A percentile compares a stretch with the other conserved stretches of the same genome.
These are phyloP conservation scores for Anethum foeniculum DNA, from an alignment of 140 eudicot species.

Conservation along the genomic window DNA sequence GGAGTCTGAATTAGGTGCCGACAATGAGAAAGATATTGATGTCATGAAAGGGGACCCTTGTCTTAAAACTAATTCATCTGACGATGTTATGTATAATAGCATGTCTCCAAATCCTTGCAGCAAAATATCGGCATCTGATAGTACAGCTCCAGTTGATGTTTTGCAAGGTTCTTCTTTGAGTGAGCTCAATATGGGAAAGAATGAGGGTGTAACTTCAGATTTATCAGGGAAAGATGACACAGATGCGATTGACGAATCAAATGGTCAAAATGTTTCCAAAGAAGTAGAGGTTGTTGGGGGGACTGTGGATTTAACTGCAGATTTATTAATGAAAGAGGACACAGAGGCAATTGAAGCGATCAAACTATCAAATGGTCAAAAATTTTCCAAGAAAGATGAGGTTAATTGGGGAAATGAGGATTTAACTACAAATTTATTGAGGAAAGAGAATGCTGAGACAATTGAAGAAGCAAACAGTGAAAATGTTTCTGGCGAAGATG, in stretches of 20 bases:
- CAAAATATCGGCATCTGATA: background rate
- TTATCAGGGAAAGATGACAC: constrained; percentile 12
- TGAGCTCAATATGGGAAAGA: constrained; percentile 12
- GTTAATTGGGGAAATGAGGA: constrained; percentile 23
- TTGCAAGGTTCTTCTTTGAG: constrained; percentile 3
- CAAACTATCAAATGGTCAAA: constrained; percentile 16
- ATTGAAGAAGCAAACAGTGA: constrained; percentile 12
- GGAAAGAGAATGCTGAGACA: background rate
- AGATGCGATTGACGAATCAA: constrained; percentile 8
- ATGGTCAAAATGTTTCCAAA: constrained; percentile 13
- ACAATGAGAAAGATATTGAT: background rate
- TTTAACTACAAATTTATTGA: background rate
- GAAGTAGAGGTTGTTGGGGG: constrained; percentile 31
- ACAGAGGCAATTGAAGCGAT: background rate
- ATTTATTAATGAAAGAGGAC: constrained; percentile 14
- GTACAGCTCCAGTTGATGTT: constrained; percentile 5
- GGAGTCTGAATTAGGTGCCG: constrained; percentile 8
- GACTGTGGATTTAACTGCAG: constrained; percentile 6
- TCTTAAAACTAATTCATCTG: constrained; percentile 2
- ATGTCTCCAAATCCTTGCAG: constrained; percentile 10
- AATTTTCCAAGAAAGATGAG: constrained; percentile 19
- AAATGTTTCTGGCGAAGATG: constrained; percentile 19
- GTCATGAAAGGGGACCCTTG: constrained; percentile 1
- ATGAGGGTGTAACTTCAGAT: background rate
- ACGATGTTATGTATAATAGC: constrained; percentile 14